Base-by-base conservation (phyloP, 139 green algal genomes). In the Pleodorina starrii region DNA sequence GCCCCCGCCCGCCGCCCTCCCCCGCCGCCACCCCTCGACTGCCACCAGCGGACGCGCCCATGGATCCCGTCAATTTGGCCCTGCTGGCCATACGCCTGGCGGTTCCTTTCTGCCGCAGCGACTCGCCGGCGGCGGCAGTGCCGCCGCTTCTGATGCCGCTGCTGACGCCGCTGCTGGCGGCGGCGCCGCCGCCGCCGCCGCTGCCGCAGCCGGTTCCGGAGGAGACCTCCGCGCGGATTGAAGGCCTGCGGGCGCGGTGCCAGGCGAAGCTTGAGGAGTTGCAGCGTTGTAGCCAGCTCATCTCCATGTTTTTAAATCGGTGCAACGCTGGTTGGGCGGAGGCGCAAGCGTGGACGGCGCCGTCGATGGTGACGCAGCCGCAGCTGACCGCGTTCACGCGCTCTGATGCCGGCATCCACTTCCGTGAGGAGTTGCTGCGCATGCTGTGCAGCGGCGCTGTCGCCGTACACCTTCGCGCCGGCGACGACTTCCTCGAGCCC, bases 311-410 rank as follows among this genome's bases (percentile, higher is more conserved):
- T 42, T 48, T 89, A 21, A 90, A 90, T 66, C 89, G 89, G 48
- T 87, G 82, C 81, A 92, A 92, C 73, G 82, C 81, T 11, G 35
- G 71, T 6, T 92, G 89, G 89, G 82, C 89, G 4, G 89, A 92
- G 46, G 60, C 73, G 7, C 89, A 90, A 42, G 17, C 11, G 5
- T 92, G 89, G 89, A 35, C 25, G 42, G 35, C 46, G 63, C 83
- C 83, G 35, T 23, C 68, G 1, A 27, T 88, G 66, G 83, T 75
- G 1, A 43, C 68, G 2, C 83, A 88, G 32, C 66, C 19, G 68
- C 68, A 80, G 54, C 83, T 88, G n/a, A 11, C 25, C 29, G 48
- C 48, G 0, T 80, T 88, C 16, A 44, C 35, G 29, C 43, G 46
- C 4, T 57, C 46, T 7, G 46, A 88, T 10, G n/a, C 11, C 19